Evolutionary conservation across 2,329 filamentous ascomycete species (phyloP).

Genomic region (Diplodia mutila): DNA sequence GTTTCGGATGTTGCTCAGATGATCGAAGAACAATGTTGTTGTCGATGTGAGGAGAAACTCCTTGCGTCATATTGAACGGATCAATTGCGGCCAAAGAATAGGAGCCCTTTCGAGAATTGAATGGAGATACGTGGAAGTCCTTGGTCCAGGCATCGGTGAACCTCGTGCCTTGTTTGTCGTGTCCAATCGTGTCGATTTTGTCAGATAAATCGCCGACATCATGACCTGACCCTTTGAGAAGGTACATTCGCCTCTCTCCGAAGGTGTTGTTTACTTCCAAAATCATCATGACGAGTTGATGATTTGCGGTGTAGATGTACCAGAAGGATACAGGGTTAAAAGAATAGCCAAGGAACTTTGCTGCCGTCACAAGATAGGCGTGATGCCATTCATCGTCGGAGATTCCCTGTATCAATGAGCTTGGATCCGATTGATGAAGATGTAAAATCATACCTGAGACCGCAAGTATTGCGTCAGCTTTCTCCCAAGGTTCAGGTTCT

Average conservation of each 20-base stretch:
- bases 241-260: constrained; percentile 70
- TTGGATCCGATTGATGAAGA: not conserved
- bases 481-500: constrained; percentile 59
- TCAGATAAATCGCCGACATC: not conserved
- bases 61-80: constrained; percentile 42
- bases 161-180: not conserved
- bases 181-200: not conserved
- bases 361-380: constrained; percentile 72
- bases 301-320: constrained; percentile 69
- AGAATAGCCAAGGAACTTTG: constrained; percentile 69
- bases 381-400: constrained; percentile 64
- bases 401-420: constrained; percentile 52
- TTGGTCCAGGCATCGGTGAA: constrained; percentile 65
- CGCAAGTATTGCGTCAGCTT: constrained; percentile 66
- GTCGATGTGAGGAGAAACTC: constrained; percentile 51
- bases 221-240: constrained; percentile 49
- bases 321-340: constrained; percentile 81
- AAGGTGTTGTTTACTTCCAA: constrained; percentile 79
- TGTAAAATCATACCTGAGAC: constrained; percentile 52
- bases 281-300: constrained; percentile 65
- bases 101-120: constrained; percentile 61
- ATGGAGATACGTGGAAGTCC: constrained; percentile 77
- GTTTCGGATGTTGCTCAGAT: constrained; percentile 63
- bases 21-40: constrained; percentile 65
- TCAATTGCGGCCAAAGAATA: constrained; percentile 53